phyloP scores from a whole-genome alignment of 306 rosid genomes.

The Clitoria ternatea region DNA sequence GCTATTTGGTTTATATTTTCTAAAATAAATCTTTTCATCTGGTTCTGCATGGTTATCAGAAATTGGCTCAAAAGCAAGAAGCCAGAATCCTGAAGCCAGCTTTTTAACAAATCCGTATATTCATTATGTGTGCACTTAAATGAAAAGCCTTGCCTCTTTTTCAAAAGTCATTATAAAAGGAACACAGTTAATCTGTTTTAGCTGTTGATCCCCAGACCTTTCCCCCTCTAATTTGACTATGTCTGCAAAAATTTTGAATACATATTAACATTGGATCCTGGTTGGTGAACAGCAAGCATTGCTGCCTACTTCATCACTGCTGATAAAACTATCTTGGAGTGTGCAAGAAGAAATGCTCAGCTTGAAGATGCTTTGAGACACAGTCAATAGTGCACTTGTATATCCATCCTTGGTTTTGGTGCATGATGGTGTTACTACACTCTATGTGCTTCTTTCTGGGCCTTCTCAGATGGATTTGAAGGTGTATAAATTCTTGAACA shows the following conservation, averaged over 20 bases:
- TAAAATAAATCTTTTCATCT: background rate
- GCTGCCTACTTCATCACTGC: constrained; percentile 78
- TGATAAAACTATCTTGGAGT: constrained; percentile 77
- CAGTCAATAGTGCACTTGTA: constrained; percentile 25
- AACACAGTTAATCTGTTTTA: background rate
- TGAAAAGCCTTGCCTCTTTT: constrained; percentile 12
- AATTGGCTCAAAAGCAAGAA: constrained; percentile 1
- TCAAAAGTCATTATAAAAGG: background rate
- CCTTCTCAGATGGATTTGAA: background rate
- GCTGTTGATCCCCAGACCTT: background rate
- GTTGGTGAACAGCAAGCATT: constrained; percentile 66
- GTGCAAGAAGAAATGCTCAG: constrained; percentile 78
- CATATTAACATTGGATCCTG: constrained; percentile 9
- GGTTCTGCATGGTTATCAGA: constrained; percentile 3
- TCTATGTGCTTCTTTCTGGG: background rate
- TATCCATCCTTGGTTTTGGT: background rate
- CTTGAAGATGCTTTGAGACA: constrained; percentile 62
- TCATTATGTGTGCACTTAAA: background rate
- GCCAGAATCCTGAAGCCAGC: background rate
- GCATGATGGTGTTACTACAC: background rate
- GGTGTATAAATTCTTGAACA: constrained; percentile 9
- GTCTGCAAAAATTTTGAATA: background rate
- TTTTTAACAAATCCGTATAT: background rate
- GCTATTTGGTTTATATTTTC: background rate
- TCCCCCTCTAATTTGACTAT: background rate